Evolutionary conservation across 257 asterid species (phyloP).

Genomic region (Lycium barbarum): DNA sequence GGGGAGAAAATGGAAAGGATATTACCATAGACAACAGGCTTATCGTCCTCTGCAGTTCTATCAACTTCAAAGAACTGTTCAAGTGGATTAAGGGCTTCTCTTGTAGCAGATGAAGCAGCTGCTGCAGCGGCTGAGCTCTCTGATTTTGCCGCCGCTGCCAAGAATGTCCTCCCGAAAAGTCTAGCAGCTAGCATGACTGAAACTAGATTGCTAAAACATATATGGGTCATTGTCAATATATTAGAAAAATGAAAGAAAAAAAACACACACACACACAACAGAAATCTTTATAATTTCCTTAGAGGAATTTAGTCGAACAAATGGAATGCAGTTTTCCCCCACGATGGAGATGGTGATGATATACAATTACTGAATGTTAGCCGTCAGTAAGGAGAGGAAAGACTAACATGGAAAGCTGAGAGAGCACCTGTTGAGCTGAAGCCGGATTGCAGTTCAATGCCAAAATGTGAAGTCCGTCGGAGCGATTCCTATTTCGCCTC

Average conservation of each 20-base stretch:
- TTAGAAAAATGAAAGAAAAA: neutral
- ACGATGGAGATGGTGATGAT: neutral
- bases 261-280: neutral
- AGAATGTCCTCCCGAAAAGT: constrained; percentile 73
- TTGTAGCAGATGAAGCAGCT: constrained; percentile 45
- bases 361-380: neutral
- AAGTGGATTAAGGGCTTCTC: constrained; percentile 58
- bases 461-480: neutral
- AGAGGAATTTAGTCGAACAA: constrained; percentile 1
- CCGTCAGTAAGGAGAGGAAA: too few species aligned
- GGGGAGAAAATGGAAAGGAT: neutral
- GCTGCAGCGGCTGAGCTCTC: constrained; percentile 65
- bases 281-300: neutral
- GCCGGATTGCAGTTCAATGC: neutral
- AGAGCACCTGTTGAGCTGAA: neutral
- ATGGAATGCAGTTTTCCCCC: neutral
- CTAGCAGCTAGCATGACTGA: constrained; percentile 53
- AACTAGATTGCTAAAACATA: neutral
- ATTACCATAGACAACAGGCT: constrained; percentile 80
- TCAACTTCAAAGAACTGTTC: constrained; percentile 81
- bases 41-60: constrained; percentile 65
- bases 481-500: neutral
- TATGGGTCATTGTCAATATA: neutral
- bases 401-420: neutral
- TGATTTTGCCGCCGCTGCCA: constrained; percentile 74